These are phyloP conservation scores for Lineolata rhizophorae DNA, from an alignment of 495 filamentous ascomycete genomes.

Conservation along the genomic window DNA sequence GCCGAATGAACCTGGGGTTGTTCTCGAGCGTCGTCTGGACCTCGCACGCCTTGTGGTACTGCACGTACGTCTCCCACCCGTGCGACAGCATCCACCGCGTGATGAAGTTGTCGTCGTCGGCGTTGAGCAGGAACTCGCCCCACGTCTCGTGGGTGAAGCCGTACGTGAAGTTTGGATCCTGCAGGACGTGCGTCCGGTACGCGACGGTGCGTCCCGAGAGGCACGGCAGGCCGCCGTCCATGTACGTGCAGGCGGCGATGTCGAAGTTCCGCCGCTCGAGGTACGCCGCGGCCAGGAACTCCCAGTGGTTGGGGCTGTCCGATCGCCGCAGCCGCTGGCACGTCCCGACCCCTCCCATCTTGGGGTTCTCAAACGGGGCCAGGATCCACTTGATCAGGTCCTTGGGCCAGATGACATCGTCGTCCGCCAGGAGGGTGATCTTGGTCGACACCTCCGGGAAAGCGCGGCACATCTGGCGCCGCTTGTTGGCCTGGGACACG, in stretches of 20 bases:
- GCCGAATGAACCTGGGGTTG: slow-evolving; percentile 30
- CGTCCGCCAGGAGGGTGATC: slow-evolving; percentile 67
- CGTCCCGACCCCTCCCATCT: slow-evolving; percentile 62
- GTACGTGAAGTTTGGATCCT: slow-evolving; percentile 46
- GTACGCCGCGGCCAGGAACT: slow-evolving; percentile 63
- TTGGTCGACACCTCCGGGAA: slow-evolving; percentile 52
- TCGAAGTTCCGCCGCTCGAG: slow-evolving; percentile 75
- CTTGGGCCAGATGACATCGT: slow-evolving; percentile 67
- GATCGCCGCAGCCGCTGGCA: slow-evolving; percentile 58
- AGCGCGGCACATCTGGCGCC: slow-evolving; percentile 60
- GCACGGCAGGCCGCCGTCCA: slow-evolving; percentile 72
- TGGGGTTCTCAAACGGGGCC: slow-evolving; percentile 49
- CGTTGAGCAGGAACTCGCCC: slow-evolving; percentile 32
- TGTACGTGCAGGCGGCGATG: slow-evolving; percentile 63
- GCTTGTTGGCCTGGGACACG: slow-evolving; percentile 43
- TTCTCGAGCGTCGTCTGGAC: slow-evolving; percentile 38
- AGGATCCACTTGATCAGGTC: slow-evolving; percentile 64
- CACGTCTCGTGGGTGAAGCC: slow-evolving; percentile 34
- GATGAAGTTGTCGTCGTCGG: slow-evolving; percentile 50
- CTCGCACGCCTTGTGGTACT: slow-evolving; percentile 32
- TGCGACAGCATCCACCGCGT: slow-evolving; percentile 36
- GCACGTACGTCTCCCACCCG: slow-evolving; percentile 37
- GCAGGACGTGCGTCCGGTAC: slow-evolving; percentile 62
- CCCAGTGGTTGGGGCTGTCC: slow-evolving; percentile 36
- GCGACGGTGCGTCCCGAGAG: slow-evolving; percentile 74